Evolutionary conservation across 371 early-diverging fungal species (phyloP), one percentile per base, ranked within the genome.

Genomic region (Furculomyces boomerangus): DNA sequence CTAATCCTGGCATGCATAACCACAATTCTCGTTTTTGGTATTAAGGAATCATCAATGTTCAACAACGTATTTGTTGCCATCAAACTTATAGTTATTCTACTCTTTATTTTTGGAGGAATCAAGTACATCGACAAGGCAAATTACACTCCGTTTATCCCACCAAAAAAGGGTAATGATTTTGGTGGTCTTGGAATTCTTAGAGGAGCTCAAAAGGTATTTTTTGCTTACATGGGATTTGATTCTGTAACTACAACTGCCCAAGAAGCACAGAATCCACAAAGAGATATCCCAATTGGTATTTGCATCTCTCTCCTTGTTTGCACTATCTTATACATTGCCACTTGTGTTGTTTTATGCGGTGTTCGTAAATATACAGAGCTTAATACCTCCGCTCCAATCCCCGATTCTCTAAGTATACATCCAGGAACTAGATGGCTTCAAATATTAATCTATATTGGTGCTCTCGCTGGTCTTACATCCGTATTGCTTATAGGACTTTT

Each of bases 151-250:
- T 86, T 86, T 65, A 60, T 88, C 35, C 90, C 88, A 20, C 49
- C 37, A 46, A 39, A 27, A 18, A 54, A 54, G 47, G 22, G 25
- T 41, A 25, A 25, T 22, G 22, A 52, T 13, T 81, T 71, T 68
- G 85, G 85, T 39, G 67, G 62, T 59, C 68, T 57, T 1, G 89
- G 87, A 25, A 59, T 88, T 18, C 72, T 84, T 52, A 68, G 77
- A 8, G 84, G 74, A 1, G 74, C 86, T 3, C 71, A 75, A 2
- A 70, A 73, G 1, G 84, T 88, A 1, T 88, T 88, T 64, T 88
- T 88, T 60, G 79, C 86, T 18, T 87, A 82, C 59, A 79, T 83
- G 62, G 88, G 89, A 30, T 88, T 88, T 64, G 90, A 88, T 63
- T 74, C 85, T 29, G 80, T 88, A n/a, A 78, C 86, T 0, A 87